Evolutionary conservation across 2,329 filamentous ascomycete species (phyloP).

Genomic region (Akanthomyces uredinophilus): DNA sequence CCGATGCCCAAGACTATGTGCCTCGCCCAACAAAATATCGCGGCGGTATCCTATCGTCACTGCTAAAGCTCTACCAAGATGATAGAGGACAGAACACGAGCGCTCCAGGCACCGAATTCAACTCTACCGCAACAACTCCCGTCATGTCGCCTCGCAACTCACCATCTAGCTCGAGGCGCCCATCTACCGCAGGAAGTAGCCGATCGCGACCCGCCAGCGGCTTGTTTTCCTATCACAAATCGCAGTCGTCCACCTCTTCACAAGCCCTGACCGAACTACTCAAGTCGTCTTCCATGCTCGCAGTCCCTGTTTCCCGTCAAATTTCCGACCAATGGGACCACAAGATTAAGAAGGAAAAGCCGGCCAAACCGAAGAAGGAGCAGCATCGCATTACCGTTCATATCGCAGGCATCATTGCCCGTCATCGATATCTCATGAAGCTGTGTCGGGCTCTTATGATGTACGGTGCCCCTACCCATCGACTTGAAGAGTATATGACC

Average conservation of each 20-base stretch:
- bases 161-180: conserved; percentile 35
- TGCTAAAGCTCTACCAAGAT: conserved; percentile 65
- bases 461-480: conserved; percentile 86
- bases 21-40: conserved; percentile 63
- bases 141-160: conserved; percentile 38
- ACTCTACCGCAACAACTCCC: conserved; percentile 32
- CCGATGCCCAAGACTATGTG: conserved; percentile 53
- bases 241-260: conserved; percentile 38
- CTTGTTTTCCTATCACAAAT: conserved; percentile 37
- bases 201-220: conserved; percentile 33
- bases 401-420: conserved; percentile 64
- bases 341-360: conserved; percentile 37
- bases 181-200: conserved; percentile 31
- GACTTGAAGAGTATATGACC: conserved; percentile 84
- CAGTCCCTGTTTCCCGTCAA: conserved; percentile 40
- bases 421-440: conserved; percentile 78
- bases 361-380: conserved; percentile 33
- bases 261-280: conserved; percentile 46
- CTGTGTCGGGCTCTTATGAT: conserved; percentile 83
- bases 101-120: conserved; percentile 34
- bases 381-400: conserved; percentile 47
- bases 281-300: conserved; percentile 50
- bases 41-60: conserved; percentile 65
- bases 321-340: conserved; percentile 41
- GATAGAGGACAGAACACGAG: conserved; percentile 29